Percentiles rank a stretch among this genome's conserved stretches.
These are phyloP conservation scores for Notholithocarpus densiflorus DNA, from an alignment of 306 rosid species.

Conservation along the genomic window DNA sequence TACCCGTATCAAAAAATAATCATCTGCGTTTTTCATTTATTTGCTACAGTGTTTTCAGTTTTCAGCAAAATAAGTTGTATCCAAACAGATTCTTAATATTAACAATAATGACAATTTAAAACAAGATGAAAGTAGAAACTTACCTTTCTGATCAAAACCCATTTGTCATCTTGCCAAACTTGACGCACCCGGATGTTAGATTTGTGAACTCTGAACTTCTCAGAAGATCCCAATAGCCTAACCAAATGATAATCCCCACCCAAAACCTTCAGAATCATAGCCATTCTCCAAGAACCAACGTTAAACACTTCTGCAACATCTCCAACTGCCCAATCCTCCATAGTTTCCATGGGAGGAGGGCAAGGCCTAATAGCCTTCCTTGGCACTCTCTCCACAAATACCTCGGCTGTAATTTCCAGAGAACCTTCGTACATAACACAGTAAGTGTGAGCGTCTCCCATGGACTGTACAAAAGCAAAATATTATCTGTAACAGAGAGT, in stretches of 20 bases:
- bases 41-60: no score
- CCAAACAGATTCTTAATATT: no score
- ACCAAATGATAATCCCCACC: slow-evolving; percentile 43
- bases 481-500: no score
- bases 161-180: slow-evolving; percentile 55
- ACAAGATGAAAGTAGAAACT: neutral
- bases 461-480: no score
- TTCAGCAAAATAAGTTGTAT: no score
- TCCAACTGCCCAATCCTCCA: slow-evolving; percentile 43
- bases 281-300: slow-evolving; percentile 65
- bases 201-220: slow-evolving; percentile 41
- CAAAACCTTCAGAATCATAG: slow-evolving; percentile 35
- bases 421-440: slow-evolving; percentile 41
- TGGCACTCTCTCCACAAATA: slow-evolving; percentile 44
- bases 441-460: no score
- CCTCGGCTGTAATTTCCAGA: slow-evolving; percentile 18
- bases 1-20: no score
- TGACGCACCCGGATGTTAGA: slow-evolving; percentile 55
- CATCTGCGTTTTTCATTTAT: no score
- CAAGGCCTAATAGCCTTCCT: slow-evolving; percentile 69
- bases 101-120: neutral
- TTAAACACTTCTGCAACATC: slow-evolving; percentile 66
- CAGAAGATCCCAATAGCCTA: slow-evolving; percentile 53
- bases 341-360: slow-evolving; percentile 41
- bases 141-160: slow-evolving; percentile 63